Base-by-base conservation (phyloP, 805 yeast species). In the Naumovozyma baii region DNA sequence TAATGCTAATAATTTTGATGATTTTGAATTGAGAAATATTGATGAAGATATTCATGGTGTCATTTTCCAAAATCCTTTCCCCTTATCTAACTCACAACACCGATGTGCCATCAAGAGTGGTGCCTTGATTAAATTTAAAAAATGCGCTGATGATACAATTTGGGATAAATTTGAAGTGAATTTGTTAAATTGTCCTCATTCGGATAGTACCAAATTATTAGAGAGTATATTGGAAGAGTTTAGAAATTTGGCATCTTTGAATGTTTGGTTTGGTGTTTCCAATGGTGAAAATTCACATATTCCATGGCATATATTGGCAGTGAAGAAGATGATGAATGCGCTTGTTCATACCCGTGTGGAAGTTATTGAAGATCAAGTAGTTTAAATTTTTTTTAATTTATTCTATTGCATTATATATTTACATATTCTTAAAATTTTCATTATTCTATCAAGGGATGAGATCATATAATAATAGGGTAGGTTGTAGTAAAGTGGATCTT, bases 271-370 rank as follows among this genome's bases (percentile, higher is more conserved):
- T 44, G 65, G 67, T 5, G 60, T 62, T 3, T 50, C 61, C 3
- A 57, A 54, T 18, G 55, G 59, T 4, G 51, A 48, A 3, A 54
- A 57, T 12, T 62, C 73, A 0, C 59, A 78, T 30, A 65, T 77
- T 2, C 94, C 94, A 18, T 80, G 87, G 80, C 90, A 83, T 55
- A 69, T 83, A 18, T 59, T 73, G 12, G 78, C 86, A 0, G 92
- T 83, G 9, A 68, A 73, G 22, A 80, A 77, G 49, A 66, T 75
- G 46, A 58, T 83, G 51, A 74, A 70, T 36, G 71, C 70, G 37
- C 57, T 83, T 40, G 73, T 75, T 1, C 86, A 82, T 55, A 57
- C 81, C 3, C 62, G 65, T 30, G 80, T 80, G 3, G 70, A 57
- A 35, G 33, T 41, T 5, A 25, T 39, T 22, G 26, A 22, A 22